phyloP scores from a whole-genome alignment of 1,284 basidiomycete genomes.

The Malassezia restricta region DNA sequence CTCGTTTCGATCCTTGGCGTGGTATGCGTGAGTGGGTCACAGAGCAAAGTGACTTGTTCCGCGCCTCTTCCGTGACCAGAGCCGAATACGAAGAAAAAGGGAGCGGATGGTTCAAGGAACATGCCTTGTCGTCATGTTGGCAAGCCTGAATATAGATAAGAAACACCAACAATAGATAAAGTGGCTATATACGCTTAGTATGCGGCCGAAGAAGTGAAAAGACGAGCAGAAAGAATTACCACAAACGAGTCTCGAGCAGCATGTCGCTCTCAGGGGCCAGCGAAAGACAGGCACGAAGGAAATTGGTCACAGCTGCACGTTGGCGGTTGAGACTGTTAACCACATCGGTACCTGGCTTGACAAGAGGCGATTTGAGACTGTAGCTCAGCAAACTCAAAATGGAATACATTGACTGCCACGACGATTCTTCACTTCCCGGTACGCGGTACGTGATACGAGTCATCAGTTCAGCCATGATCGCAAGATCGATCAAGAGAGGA shows the following conservation, averaged over 20 bases:
- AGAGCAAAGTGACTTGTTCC: slow-evolving; percentile 19
- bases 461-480: slow-evolving; percentile 85
- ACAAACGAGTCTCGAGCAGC: slow-evolving; percentile 38
- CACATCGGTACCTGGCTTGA: slow-evolving; percentile 87
- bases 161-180: background rate
- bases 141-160: slow-evolving; percentile 1
- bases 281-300: slow-evolving; percentile 56
- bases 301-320: slow-evolving; percentile 81
- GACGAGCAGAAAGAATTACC: slow-evolving; percentile 13
- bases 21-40: slow-evolving; percentile 78
- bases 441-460: slow-evolving; percentile 69
- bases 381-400: slow-evolving; percentile 40
- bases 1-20: slow-evolving; percentile 69
- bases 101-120: slow-evolving; percentile 57
- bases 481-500: slow-evolving; percentile 83
- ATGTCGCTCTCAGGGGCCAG: slow-evolving; percentile 42
- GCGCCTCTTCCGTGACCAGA: slow-evolving; percentile 55
- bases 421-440: slow-evolving; percentile 17
- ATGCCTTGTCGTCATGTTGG: slow-evolving; percentile 26
- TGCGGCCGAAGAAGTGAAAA: background rate
- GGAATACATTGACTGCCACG: slow-evolving; percentile 43
- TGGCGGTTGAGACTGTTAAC: slow-evolving; percentile 92
- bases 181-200: background rate
- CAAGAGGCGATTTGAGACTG: slow-evolving; percentile 79
- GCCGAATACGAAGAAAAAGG: slow-evolving; percentile 86